Base-by-base conservation (phyloP, 129 eudicot genomes). In the Helianthus tuberosus region DNA sequence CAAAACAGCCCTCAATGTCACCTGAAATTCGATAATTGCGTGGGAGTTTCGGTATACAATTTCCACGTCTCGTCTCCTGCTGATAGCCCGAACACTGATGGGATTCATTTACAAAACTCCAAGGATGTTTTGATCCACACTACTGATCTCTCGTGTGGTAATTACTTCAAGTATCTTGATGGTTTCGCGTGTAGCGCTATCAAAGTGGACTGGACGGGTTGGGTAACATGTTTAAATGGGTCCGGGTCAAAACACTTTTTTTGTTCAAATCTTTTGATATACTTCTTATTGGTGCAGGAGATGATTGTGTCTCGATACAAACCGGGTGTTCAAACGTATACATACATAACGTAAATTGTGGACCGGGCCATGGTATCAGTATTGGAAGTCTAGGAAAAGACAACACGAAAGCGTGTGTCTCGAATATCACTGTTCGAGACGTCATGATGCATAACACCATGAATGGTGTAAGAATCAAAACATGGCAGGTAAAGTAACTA, bases 291-390 rank as follows among this genome's bases (percentile, higher is more conserved):
- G 61, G 14, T 84, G 80, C 88, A 93, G 98, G 98, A 52, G 98
- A 93, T 78, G 98, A 93, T 61, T 93, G 98, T 62, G 75, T 93
- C 32, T 93, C 96, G 25, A 89, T 93, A 82, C 98, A 93, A 74
- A 90, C 98, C 1, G 98, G 98, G 66, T 89, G 96, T 81, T 84
- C 96, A 49, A 85, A 91, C 57, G 81, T 93, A 59, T 88, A 89
- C 79, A 71, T 93, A 78, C 96, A 86, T 72, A 82, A 87, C 48
- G 83, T 93, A 9, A 90, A 86, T 75, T 93, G 98, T 62, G 98
- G 98, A 68, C 98, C 98, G 2, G 98, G 98, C 62, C 98, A 93
- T 78, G 98, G 98, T 36, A 93, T 93, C 59, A 93, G 98, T 72
- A 93, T 93, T 41, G 98, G 98, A 63, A 78, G 96, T 14, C 85